Conservation (phyloP, 2,329 filamentous ascomycete species). For the Cordyceps fumosorosea region DNA sequence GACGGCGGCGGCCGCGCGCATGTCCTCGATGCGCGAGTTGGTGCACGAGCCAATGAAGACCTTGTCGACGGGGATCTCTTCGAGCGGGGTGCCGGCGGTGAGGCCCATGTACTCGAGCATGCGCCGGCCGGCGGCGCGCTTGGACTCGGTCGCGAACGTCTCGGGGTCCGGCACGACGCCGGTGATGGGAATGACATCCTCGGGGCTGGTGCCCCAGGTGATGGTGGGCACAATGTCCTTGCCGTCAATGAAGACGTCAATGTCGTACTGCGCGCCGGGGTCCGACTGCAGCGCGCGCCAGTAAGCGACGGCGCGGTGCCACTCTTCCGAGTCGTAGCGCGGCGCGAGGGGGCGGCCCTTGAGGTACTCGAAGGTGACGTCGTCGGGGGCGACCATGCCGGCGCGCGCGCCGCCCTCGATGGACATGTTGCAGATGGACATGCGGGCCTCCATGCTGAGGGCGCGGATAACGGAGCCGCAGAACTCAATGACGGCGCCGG, state of each 20-base stretch:
- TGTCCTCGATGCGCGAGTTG: constrained; percentile 92
- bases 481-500: constrained; percentile 92
- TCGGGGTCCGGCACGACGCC: constrained; percentile 86
- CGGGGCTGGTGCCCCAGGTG: constrained; percentile 94
- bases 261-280: constrained; percentile 81
- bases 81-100: constrained; percentile 76
- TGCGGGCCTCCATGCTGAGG: constrained; percentile 92
- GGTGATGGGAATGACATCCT: constrained; percentile 93
- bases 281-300: constrained; percentile 86
- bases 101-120: constrained; percentile 97
- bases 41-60: constrained; percentile 98
- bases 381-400: constrained; percentile 94
- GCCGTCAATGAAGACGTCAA: constrained; percentile 80
- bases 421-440: constrained; percentile 99
- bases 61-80: constrained; percentile 90
- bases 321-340: constrained; percentile 74
- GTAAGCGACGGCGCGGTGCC: constrained; percentile 81
- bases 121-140: constrained; percentile 71
- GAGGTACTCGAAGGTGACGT: constrained; percentile 91
- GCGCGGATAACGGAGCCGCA: constrained; percentile 86
- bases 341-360: constrained; percentile 86
- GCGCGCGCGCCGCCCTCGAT: constrained; percentile 94
- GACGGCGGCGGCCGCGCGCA: constrained; percentile 78
- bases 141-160: constrained; percentile 71
- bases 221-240: constrained; percentile 92